Conservation (phyloP, 2,329 filamentous ascomycete genomes). For the Aspergillus fischeri region DNA sequence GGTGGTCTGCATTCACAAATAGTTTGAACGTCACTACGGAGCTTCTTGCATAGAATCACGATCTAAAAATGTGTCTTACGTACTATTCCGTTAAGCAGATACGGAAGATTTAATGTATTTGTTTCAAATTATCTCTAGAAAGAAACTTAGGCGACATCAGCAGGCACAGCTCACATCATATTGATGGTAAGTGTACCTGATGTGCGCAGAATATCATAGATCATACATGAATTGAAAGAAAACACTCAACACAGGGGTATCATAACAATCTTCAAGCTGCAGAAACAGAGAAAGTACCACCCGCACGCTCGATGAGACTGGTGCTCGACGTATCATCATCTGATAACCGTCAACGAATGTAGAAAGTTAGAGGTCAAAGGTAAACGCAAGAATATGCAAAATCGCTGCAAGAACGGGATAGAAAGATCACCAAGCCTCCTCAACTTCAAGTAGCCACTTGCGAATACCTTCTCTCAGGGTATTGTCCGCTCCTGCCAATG, state of each 20-base stretch:
- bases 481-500: conserved; percentile 41
- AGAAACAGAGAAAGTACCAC: not conserved
- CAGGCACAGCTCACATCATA: not conserved
- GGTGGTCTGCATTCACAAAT: conserved; percentile 16
- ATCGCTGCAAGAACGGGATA: not conserved
- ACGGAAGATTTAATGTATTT: not conserved
- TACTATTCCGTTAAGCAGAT: not conserved
- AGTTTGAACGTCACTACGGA: not conserved
- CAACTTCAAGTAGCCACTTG: conserved; percentile 51
- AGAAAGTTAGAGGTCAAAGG: not conserved
- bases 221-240: conserved; percentile 7
- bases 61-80: not conserved
- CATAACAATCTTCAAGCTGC: conserved; percentile 11
- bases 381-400: not conserved
- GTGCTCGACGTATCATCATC: not conserved
- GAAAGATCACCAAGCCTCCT: conserved; percentile 38
- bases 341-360: not conserved
- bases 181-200: not conserved
- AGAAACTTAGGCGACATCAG: not conserved
- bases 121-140: not conserved
- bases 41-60: not conserved
- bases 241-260: conserved; percentile 24
- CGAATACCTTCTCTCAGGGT: conserved; percentile 54
- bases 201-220: not conserved
- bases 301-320: not conserved